phyloP scores from a whole-genome alignment of 2,329 filamentous ascomycete species.

The Claviceps arundinis region DNA sequence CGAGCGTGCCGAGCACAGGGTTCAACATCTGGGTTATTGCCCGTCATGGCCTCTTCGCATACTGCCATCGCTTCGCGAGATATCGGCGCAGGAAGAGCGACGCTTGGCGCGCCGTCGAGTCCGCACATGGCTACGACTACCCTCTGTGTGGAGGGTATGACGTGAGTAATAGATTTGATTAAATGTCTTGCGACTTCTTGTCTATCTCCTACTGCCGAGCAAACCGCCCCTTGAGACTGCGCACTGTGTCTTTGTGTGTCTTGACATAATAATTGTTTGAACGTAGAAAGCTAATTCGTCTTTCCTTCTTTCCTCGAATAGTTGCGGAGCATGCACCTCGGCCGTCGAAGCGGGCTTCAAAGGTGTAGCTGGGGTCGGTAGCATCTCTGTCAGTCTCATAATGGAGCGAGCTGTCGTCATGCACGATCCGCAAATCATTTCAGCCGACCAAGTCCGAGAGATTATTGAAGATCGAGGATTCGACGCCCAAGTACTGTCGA shows the following conservation, averaged over 20 bases:
- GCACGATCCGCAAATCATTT: slow-evolving; percentile 65
- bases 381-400: slow-evolving; percentile 81
- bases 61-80: slow-evolving; percentile 34
- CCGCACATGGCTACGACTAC: slow-evolving; percentile 79
- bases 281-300: neutral
- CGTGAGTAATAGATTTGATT: slow-evolving; percentile 31
- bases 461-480: slow-evolving; percentile 89
- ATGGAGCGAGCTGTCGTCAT: slow-evolving; percentile 93
- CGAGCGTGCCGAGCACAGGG: neutral
- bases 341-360: slow-evolving; percentile 90
- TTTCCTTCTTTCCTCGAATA: slow-evolving; percentile 26
- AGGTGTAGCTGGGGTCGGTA: slow-evolving; percentile 65
- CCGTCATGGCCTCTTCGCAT: slow-evolving; percentile 36
- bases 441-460: slow-evolving; percentile 64
- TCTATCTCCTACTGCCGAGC: slow-evolving; percentile 15
- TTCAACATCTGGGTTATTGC: neutral
- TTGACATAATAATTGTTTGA: neutral
- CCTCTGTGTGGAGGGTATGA: slow-evolving; percentile 79
- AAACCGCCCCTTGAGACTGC: slow-evolving; percentile 14
- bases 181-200: neutral
- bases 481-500: slow-evolving; percentile 77
- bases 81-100: slow-evolving; percentile 10
- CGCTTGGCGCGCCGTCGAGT: slow-evolving; percentile 19
- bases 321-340: slow-evolving; percentile 86
- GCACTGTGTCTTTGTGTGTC: too few relatives aligned